Evolutionary conservation across 1,139 yeast genomes (phyloP).

Genomic region (Geotrichum bryndzae): DNA sequence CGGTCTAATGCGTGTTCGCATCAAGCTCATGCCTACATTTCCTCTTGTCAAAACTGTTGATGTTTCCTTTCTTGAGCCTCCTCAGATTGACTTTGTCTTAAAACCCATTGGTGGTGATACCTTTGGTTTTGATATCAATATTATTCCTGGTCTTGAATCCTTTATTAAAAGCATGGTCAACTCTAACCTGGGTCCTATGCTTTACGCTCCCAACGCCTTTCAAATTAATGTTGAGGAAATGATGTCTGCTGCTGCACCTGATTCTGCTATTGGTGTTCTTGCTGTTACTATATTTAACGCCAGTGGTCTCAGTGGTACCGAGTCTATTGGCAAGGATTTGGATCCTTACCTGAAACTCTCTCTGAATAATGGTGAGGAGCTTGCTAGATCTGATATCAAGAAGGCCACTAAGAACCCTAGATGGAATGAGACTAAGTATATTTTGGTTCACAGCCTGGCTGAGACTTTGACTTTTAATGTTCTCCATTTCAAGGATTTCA

Average conservation of each 20-base stretch:
- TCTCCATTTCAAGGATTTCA: slow-evolving; percentile 66
- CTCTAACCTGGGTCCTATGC: slow-evolving; percentile 80
- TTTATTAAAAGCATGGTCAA: slow-evolving; percentile 78
- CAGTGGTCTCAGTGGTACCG: slow-evolving; percentile 59
- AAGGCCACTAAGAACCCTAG: slow-evolving; percentile 62
- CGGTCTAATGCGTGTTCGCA: slow-evolving; percentile 67
- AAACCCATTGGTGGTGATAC: slow-evolving; percentile 37
- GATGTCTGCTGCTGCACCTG: slow-evolving; percentile 73
- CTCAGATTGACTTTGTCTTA: slow-evolving; percentile 75
- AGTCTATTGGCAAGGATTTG: slow-evolving; percentile 64
- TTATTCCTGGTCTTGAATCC: slow-evolving; percentile 78
- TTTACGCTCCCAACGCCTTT: slow-evolving; percentile 83
- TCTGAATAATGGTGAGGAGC: slow-evolving; percentile 41
- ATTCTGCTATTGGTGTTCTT: slow-evolving; percentile 81
- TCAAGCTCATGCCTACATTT: slow-evolving; percentile 81
- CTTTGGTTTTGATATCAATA: slow-evolving; percentile 80
- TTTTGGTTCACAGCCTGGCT: slow-evolving; percentile 66
- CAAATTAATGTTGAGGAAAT: slow-evolving; percentile 88
- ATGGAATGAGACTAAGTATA: slow-evolving; percentile 76
- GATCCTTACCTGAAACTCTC: slow-evolving; percentile 79
- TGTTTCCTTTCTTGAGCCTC: slow-evolving; percentile 75
- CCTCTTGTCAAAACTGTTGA: slow-evolving; percentile 92
- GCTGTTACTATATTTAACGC: slow-evolving; percentile 65
- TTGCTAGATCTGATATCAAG: slow-evolving; percentile 63
- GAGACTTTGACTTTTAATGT: slow-evolving; percentile 70